A percentile compares a stretch with the other conserved stretches of the same genome.
Conservation (phyloP, 139 green algal species). For the Coelastrella sp. region DNA sequence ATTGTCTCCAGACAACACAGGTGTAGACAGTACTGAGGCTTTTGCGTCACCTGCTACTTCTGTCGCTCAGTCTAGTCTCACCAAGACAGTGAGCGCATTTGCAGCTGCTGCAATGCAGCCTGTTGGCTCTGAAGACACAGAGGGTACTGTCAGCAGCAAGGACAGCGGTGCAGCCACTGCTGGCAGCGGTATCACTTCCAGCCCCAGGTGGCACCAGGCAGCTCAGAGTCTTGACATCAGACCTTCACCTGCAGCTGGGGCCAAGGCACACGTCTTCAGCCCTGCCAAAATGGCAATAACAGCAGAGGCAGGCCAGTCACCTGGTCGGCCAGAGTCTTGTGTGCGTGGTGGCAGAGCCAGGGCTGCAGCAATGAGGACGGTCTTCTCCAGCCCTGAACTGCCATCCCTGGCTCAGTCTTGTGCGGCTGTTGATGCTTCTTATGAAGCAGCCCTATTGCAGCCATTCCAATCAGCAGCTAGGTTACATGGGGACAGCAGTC, state of each 20-base stretch:
- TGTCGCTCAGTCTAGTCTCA: not conserved
- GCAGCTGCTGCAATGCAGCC: not conserved
- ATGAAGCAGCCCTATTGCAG: not conserved
- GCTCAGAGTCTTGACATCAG: too few species aligned
- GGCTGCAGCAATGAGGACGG: not conserved
- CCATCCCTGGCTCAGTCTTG: not conserved
- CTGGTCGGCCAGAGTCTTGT: not conserved
- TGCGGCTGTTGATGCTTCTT: slow-evolving; percentile 14
- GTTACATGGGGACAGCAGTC: not conserved
- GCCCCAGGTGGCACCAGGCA: too few species aligned
- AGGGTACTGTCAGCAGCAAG: not conserved
- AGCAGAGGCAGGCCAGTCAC: not conserved
- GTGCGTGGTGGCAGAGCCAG: not conserved
- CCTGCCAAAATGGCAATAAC: too few species aligned
- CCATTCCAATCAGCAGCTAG: not conserved
- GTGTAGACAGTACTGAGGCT: not conserved
- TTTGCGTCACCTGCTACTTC: not conserved
- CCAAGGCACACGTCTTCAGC: too few species aligned
- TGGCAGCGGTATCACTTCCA: not conserved
- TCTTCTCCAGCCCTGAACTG: not conserved
- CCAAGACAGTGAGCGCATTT: not conserved
- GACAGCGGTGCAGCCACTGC: not conserved
- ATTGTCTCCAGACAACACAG: not conserved
- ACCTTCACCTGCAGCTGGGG: too few species aligned
- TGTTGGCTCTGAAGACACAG: not conserved